Evolutionary conservation across 768 basidiomycete genomes (phyloP), one percentile per base, ranked within the genome.

Genomic region (Tephrocybe sp.): DNA sequence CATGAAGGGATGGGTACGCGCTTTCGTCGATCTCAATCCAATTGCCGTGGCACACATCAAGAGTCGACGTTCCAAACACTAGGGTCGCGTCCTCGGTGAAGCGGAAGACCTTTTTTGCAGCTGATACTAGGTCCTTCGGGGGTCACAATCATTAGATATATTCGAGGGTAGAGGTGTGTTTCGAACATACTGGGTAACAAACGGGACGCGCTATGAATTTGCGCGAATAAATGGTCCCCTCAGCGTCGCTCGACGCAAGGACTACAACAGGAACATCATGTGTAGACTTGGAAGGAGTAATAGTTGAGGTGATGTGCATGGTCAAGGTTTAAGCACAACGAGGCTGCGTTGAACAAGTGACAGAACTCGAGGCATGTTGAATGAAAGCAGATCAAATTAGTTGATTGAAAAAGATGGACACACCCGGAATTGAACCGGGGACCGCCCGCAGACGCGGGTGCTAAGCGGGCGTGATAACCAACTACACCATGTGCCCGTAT

Each of bases 381-480:
- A 39, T 5, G 14, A 39, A 21, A 48, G 37, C 12, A 25, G 28
- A 38, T 18, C 20, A 51, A 24, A 51, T n/a, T 14, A n/a, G 15
- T 9, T 12, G 15, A 12, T 23, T 21, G n/a, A 45, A 43, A 58
- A 48, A 43, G 28, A n/a, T 63, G 64, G 62, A 64, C 63, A 61
- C 60, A 63, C 58, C 62, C 61, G 60, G 64, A 64, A 60, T 64
- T 62, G 65, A 65, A 67, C 63, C 63, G 56, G 60, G 57, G 44
- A 63, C 65, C 60, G 54, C 62, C 62, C 62, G 62, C 61, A 63
- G n/a, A n/a, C n/a, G n/a, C n/a, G n/a, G n/a, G n/a, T 67, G 65
- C 65, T 61, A 64, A 66, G 63, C 63, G 65, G 62, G 59, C 61
- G 65, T 60, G 65, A 66, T 66, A 65, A 63, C 65, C 65, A 65